Evolutionary conservation across 345 rosid species (phyloP).

Genomic region (Citrus maxima): DNA sequence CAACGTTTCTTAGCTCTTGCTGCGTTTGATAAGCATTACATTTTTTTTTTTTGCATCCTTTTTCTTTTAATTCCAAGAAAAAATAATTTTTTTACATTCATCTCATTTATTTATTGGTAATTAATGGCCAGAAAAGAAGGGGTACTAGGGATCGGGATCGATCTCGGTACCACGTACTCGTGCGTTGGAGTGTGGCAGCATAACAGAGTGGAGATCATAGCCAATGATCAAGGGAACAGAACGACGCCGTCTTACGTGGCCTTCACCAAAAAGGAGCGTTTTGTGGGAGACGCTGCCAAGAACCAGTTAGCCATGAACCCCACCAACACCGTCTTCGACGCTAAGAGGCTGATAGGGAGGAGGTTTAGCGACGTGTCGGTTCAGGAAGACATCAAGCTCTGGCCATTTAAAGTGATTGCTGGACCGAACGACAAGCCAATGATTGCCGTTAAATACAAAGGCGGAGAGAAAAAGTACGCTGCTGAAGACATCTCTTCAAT

Average conservation of each 20-base stretch:
- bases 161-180: constrained; percentile 52
- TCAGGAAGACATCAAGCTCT: constrained; percentile 48
- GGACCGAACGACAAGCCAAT: too few relatives aligned
- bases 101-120: background rate
- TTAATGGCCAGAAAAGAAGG: constrained; percentile 42
- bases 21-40: too few relatives aligned
- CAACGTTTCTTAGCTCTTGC: background rate
- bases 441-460: too few relatives aligned
- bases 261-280: constrained; percentile 38
- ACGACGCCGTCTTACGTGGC: constrained; percentile 53
- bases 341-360: constrained; percentile 63
- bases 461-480: too few relatives aligned
- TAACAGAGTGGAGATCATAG: constrained; percentile 49
- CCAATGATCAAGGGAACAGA: constrained; percentile 49
- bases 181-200: constrained; percentile 56
- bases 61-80: too few relatives aligned
- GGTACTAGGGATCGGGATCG: constrained; percentile 51
- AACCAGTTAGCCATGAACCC: constrained; percentile 54
- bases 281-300: constrained; percentile 54
- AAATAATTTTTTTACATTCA: too few relatives aligned
- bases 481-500: too few relatives aligned
- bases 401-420: constrained; percentile 35
- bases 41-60: too few relatives aligned
- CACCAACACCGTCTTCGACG: constrained; percentile 43
- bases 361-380: constrained; percentile 40